Evolutionary conservation across 768 basidiomycete species (phyloP).

Genomic region (Macrolepiota dolichaula): DNA sequence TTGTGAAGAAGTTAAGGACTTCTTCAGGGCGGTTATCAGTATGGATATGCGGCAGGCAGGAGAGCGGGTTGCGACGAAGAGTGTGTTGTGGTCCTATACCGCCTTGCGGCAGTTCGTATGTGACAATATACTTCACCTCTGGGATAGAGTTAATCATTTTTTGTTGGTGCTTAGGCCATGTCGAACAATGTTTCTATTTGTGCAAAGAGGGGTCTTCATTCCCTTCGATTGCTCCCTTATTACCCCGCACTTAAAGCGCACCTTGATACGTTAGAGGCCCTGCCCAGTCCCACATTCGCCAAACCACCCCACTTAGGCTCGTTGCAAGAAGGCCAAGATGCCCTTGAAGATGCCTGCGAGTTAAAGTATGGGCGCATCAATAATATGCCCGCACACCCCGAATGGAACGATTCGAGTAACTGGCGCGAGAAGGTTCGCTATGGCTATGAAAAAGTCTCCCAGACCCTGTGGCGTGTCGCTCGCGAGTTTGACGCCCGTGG

Average conservation of each 20-base stretch:
- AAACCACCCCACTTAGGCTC: conserved; percentile 67
- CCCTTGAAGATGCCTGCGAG: conserved; percentile 64
- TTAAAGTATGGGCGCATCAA: conserved; percentile 44
- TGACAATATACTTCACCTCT: conserved; percentile 12
- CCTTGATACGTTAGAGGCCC: conserved; percentile 56
- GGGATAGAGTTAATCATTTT: not conserved
- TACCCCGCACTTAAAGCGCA: conserved; percentile 58
- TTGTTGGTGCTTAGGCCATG: conserved; percentile 43
- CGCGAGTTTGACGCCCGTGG: conserved; percentile 71
- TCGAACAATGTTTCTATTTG: conserved; percentile 70
- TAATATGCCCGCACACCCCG: conserved; percentile 31
- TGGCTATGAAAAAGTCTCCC: conserved; percentile 62
- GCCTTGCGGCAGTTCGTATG: conserved; percentile 73
- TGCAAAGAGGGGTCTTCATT: conserved; percentile 61
- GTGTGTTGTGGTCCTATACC: conserved; percentile 77
- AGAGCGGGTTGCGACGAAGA: conserved; percentile 76
- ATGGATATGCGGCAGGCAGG: conserved; percentile 81
- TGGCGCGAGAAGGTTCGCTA: conserved; percentile 59
- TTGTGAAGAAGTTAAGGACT: conserved; percentile 70
- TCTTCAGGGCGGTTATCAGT: conserved; percentile 62
- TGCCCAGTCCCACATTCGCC: conserved; percentile 52
- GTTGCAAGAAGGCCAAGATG: conserved; percentile 52
- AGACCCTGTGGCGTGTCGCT: conserved; percentile 69
- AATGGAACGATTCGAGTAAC: conserved; percentile 42
- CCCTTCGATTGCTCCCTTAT: conserved; percentile 59